Conservation (phyloP, 148 eudicot genomes). For the Vaccinium corymbosum region DNA sequence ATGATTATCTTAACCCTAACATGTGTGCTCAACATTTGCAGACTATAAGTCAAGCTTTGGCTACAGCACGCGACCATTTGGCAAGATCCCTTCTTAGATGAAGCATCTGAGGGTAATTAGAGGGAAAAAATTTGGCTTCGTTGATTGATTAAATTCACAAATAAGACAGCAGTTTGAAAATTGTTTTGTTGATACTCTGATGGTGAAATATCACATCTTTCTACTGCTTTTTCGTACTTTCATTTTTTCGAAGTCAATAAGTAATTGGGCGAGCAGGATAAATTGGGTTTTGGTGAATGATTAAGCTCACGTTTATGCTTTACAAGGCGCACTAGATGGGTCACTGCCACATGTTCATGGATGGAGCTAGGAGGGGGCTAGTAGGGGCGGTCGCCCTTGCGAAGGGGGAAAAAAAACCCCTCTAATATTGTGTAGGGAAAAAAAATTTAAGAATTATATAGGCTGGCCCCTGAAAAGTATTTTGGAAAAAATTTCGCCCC, state of each 20-base stretch:
- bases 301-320: background rate
- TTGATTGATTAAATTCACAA: background rate
- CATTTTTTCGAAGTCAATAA: background rate
- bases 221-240: background rate
- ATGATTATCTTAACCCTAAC: background rate
- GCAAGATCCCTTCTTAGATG: conserved; percentile 65
- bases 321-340: background rate
- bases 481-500: no score
- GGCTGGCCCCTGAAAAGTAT: no score
- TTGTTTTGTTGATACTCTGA: background rate
- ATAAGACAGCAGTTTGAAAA: background rate
- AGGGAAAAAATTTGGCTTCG: background rate
- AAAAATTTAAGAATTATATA: no score
- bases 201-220: background rate
- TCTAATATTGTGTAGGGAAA: no score
- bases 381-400: no score
- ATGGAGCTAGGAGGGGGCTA: no score
- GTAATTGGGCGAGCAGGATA: background rate
- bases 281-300: background rate
- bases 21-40: conserved; percentile 22
- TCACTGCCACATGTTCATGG: no score
- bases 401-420: no score
- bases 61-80: conserved; percentile 62
- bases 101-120: conserved; percentile 11
- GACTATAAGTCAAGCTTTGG: conserved; percentile 69